These are phyloP conservation scores for Puccinia hordei DNA, from an alignment of 1,284 basidiomycete genomes.

Conservation along the genomic window DNA sequence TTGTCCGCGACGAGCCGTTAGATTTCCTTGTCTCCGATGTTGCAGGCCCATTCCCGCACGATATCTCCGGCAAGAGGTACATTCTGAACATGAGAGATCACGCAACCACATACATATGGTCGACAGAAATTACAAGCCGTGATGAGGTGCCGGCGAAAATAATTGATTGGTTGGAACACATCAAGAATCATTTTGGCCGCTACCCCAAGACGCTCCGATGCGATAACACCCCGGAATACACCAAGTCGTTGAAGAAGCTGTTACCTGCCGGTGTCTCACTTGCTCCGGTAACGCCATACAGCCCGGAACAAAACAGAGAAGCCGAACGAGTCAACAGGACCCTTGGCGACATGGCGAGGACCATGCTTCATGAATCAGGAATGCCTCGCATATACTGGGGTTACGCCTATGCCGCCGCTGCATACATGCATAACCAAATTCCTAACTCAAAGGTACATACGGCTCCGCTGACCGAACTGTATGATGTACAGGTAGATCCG, in stretches of 20 bases:
- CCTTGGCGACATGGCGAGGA: slow-evolving; percentile 1
- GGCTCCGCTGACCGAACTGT: neutral
- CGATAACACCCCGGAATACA: neutral
- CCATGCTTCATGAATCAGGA: slow-evolving; percentile 9
- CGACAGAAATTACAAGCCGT: neutral
- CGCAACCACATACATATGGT: neutral
- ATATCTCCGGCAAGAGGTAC: neutral
- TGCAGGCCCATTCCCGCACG: no score
- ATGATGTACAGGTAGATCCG: neutral
- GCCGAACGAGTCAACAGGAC: slow-evolving; percentile 27
- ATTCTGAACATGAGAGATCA: neutral
- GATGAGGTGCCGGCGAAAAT: neutral
- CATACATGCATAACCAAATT: slow-evolving; percentile 18
- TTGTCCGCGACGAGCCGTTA: no score
- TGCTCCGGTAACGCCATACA: neutral
- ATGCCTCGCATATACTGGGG: slow-evolving; percentile 5
- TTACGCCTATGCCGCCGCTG: neutral
- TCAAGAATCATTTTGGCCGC: neutral
- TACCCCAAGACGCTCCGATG: neutral
- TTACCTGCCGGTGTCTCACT: neutral
- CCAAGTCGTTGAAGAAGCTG: neutral
- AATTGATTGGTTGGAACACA: neutral
- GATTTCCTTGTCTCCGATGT: no score
- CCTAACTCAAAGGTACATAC: neutral
- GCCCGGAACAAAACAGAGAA: slow-evolving; percentile 23